A percentile compares a stretch with the other conserved stretches of the same genome.
Evolutionary conservation across 306 rosid species (phyloP).

Genomic region (Potentilla sterilis): DNA sequence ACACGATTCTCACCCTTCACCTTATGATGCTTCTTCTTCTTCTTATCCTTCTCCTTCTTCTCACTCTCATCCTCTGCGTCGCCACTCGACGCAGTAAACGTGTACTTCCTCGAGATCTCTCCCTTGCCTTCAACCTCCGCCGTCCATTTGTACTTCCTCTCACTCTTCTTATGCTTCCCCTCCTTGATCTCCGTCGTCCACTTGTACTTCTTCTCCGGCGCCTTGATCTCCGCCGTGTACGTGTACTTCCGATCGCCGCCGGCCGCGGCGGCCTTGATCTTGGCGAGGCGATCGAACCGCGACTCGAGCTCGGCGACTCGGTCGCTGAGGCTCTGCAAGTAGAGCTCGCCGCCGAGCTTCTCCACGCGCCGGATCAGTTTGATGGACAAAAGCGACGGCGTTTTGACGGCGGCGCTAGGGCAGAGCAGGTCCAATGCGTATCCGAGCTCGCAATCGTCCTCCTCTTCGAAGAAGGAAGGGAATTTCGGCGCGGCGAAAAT

Average conservation of each 20-base stretch:
- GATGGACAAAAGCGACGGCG: conserved; percentile 35
- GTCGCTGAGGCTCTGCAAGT: conserved; percentile 51
- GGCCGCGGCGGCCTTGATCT: neutral
- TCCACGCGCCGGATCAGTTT: conserved; percentile 48
- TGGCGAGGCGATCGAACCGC: conserved; percentile 58
- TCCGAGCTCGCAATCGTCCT: conserved; percentile 38
- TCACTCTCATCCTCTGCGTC: conserved; percentile 23
- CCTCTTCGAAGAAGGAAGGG: conserved; percentile 45
- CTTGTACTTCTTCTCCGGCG: conserved; percentile 60
- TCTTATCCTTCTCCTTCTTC: conserved; percentile 38
- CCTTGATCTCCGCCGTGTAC: conserved; percentile 80
- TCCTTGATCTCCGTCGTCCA: conserved; percentile 65
- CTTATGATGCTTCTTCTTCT: conserved; percentile 7
- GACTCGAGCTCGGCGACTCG: conserved; percentile 69
- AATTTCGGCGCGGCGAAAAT: conserved; percentile 30
- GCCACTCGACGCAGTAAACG: conserved; percentile 47
- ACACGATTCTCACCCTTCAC: conserved; percentile 43
- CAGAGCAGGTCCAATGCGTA: conserved; percentile 33
- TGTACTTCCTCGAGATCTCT: conserved; percentile 51
- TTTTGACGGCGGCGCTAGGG: conserved; percentile 25
- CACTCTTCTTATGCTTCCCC: conserved; percentile 33
- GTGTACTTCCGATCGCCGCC: conserved; percentile 68
- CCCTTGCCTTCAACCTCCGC: conserved; percentile 83
- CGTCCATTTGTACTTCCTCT: conserved; percentile 65
- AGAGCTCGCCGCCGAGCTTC: conserved; percentile 36